Base-by-base conservation (phyloP, 768 basidiomycete genomes). In the Megacollybia marginata region DNA sequence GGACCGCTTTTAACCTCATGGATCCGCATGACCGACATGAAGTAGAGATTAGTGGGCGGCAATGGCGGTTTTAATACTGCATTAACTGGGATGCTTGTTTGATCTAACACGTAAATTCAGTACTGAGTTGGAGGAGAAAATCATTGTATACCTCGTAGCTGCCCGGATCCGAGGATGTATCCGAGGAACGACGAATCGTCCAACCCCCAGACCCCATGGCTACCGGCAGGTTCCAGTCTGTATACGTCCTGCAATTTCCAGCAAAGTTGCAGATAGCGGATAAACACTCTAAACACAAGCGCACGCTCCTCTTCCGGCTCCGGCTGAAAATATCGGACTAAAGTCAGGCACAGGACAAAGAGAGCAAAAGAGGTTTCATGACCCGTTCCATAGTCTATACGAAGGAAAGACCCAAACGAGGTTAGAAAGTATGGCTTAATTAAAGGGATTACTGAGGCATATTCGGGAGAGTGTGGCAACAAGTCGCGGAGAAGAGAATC, bases 141-240 rank as follows among this genome's bases (percentile, higher is more conserved):
- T 40, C 38, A 13, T 40, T 6, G 23, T 28, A 15, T 57, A 80
- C 89, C 87, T 79, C 84, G 74, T 34, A 97, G 74, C 67, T 98
- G 90, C 2, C 82, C 91, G 54, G 91, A 91, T 9, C 93, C 94
- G 61, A 93, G 92, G 9, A 93, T 76, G 59, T 95, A 96, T 3
- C 87, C 83, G 42, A 97, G 74, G 66, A 95, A 94, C 47, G 74
- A 78, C 48, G 86, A 95, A 62, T 96, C 94, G 59, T 97, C 94
- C 34, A 98, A 69, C 1, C 94, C 96, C 96, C 95, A 99, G 1
- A 97, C 95, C 4, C 96, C 96, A 62, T 97, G 94, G 54, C 90
- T 94, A 8, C 96, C 96, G 2, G 96, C 96, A 5, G 94, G 93
- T 65, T 97, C 95, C 9, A 99, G 80, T 45, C 74, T 80, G 64